Conservation (phyloP, 1,139 yeast genomes). For the Candida pseudoviswanathii region DNA sequence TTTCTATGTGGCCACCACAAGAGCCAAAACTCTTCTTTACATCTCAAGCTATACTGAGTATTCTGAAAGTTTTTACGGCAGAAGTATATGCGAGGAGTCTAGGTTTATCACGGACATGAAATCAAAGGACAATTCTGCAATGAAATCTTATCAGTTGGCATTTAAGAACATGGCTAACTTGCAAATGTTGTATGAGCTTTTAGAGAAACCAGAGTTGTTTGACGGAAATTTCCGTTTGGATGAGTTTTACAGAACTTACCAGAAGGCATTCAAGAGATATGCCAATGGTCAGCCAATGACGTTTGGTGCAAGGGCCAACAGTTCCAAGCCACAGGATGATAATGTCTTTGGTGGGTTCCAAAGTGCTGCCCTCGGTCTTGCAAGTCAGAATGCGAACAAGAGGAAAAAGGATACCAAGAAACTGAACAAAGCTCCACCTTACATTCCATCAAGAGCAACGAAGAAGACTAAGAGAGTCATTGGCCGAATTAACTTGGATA, state of each 20-base stretch:
- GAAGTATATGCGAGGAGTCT: conserved; percentile 27
- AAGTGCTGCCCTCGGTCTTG: background rate
- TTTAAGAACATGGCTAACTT: conserved; percentile 21
- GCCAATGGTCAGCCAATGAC: conserved; percentile 16
- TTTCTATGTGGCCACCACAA: conserved; percentile 83
- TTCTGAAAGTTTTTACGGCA: conserved; percentile 22
- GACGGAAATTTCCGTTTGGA: conserved; percentile 58
- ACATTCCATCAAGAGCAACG: conserved; percentile 24
- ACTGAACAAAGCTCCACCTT: conserved; percentile 28
- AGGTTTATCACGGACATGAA: conserved; percentile 29
- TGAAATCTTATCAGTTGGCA: conserved; percentile 19
- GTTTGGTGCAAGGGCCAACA: background rate
- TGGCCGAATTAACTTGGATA: no score
- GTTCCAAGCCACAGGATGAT: background rate
- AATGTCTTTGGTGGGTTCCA: background rate
- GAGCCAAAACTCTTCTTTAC: conserved; percentile 60
- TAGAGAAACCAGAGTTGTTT: conserved; percentile 14
- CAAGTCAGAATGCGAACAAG: background rate
- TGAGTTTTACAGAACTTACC: conserved; percentile 53
- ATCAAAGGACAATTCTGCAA: conserved; percentile 6
- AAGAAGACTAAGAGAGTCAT: no score
- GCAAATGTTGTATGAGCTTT: conserved; percentile 20
- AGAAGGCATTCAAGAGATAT: conserved; percentile 16
- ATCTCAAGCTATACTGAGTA: conserved; percentile 36
- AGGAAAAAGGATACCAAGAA: background rate